Evolutionary conservation across 1,139 yeast genomes (phyloP), one percentile per base, ranked within the genome.

Genomic region (Suhomyces chickasaworum): DNA sequence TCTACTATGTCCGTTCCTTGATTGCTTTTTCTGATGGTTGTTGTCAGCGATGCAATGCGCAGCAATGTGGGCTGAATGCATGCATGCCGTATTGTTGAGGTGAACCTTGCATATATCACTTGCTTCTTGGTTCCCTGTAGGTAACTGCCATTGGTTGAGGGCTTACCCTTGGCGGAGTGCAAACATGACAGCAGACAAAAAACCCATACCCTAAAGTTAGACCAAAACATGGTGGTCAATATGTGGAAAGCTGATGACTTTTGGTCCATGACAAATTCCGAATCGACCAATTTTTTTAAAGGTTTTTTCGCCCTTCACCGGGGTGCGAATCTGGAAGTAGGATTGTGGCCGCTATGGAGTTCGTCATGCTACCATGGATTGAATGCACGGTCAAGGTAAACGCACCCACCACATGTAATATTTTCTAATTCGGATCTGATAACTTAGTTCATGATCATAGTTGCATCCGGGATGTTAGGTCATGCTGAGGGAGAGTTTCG

Each of bases 71-170:
- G 30, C 34, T 25, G 17, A 22, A 31, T 35, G 37, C 40, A 37
- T 22, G 29, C 27, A 23, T 23, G 20, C 29, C 15, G 35, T 9
- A 32, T 25, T 42, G 41, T 42, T 12, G 9, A 32, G 38, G 33
- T 25, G 33, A 18, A 20, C 38, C 37, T 37, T 23, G 45, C 40
- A 37, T 42, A 42, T 13, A 27, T 42, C 33, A 18, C 22, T 37
- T 37, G 41, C 45, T 37, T 30, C 41, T 34, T 35, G 30, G 45
- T 40, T 32, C 45, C 38, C 18, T 36, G 37, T 36, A 41, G 39
- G 29, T 30, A 35, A 35, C 39, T 29, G 44, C 44, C 44, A 25
- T 25, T 13, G 25, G 32, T 29, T 29, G 32, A 29, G 32, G 17
- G 32, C 15, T 29, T 17, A 29, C 32, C 13, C 32, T 29, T 15